Percentiles rank a stretch among this genome's conserved stretches.
phyloP scores from a whole-genome alignment of 2,329 filamentous ascomycete genomes.

The Fusarium sp. region DNA sequence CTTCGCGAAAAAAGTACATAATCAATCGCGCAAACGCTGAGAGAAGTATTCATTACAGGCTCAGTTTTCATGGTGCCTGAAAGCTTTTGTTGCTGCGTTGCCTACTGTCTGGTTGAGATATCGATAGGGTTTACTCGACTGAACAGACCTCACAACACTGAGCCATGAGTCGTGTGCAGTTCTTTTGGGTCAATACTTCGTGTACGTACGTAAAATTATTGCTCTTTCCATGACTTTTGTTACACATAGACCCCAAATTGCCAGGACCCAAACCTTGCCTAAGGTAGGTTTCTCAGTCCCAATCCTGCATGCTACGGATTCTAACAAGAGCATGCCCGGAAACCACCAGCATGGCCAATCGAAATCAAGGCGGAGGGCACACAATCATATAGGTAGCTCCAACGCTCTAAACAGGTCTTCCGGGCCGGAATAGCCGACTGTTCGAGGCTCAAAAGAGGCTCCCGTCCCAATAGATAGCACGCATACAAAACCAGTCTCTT shows the following conservation, averaged over 20 bases:
- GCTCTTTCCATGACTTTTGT: conserved; percentile 43
- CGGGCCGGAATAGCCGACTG: background rate
- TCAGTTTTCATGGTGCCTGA: background rate
- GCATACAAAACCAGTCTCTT: conserved; percentile 34
- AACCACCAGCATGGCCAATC: conserved; percentile 34
- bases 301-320: conserved; percentile 39
- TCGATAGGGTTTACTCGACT: background rate
- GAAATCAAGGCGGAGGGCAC: conserved; percentile 1
- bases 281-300: conserved; percentile 24
- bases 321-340: conserved; percentile 40
- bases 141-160: background rate
- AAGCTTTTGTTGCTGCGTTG: background rate
- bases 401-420: conserved; percentile 6
- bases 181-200: background rate
- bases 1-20: background rate
- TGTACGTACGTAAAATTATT: conserved; percentile 39
- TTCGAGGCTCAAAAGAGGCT: conserved; percentile 10
- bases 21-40: background rate
- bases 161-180: conserved; percentile 10
- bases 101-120: background rate
- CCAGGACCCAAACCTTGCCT: conserved; percentile 23
- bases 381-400: background rate
- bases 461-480: conserved; percentile 6
- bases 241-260: conserved; percentile 28
- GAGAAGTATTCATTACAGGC: background rate